Percentiles rank a stretch among this genome's conserved stretches.
These are phyloP conservation scores for Euptelea pleiosperma DNA, from an alignment of 164 flowering plant species.

Conservation along the genomic window DNA sequence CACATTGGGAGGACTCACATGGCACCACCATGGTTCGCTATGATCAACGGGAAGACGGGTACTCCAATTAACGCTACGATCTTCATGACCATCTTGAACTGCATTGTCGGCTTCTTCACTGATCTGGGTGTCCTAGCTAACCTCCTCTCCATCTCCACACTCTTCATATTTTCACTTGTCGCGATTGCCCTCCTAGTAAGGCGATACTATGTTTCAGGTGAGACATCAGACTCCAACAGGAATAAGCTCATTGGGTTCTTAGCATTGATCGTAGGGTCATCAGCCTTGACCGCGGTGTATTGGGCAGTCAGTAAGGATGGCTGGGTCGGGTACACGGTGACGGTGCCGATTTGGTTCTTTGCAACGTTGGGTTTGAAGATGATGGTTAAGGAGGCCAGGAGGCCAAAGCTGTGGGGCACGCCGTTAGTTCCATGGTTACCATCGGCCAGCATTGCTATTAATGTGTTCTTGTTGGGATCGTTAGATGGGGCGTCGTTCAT, in stretches of 20 bases:
- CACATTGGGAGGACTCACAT: constrained; percentile 79
- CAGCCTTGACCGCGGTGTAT: constrained; percentile 38
- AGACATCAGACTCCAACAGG: constrained; percentile 29
- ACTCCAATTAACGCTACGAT: constrained; percentile 70
- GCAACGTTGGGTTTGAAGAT: constrained; percentile 30
- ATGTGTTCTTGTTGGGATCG: constrained; percentile 54
- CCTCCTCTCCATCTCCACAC: constrained; percentile 64
- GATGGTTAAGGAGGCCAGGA: constrained; percentile 43
- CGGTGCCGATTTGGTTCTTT: constrained; percentile 42
- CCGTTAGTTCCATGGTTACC: constrained; percentile 70
- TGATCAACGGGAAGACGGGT: constrained; percentile 42
- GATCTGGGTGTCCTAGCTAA: constrained; percentile 44
- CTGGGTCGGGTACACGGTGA: constrained; percentile 40
- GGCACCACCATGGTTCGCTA: constrained; percentile 68
- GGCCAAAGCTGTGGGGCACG: constrained; percentile 46
- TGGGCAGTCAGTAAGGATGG: constrained; percentile 38
- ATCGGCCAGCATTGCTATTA: constrained; percentile 46
- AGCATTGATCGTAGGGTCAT: constrained; percentile 38
- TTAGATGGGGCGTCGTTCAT: constrained; percentile 37
- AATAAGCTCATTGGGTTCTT: constrained; percentile 39
- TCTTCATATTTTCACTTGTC: constrained; percentile 66
- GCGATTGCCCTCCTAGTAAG: constrained; percentile 61
- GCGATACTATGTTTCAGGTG: constrained; percentile 50
- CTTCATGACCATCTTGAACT: constrained; percentile 40
- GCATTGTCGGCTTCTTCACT: constrained; percentile 64